These are phyloP conservation scores for Solanum aculeatissimum DNA, from an alignment of 305 asterid species.

Conservation along the genomic window DNA sequence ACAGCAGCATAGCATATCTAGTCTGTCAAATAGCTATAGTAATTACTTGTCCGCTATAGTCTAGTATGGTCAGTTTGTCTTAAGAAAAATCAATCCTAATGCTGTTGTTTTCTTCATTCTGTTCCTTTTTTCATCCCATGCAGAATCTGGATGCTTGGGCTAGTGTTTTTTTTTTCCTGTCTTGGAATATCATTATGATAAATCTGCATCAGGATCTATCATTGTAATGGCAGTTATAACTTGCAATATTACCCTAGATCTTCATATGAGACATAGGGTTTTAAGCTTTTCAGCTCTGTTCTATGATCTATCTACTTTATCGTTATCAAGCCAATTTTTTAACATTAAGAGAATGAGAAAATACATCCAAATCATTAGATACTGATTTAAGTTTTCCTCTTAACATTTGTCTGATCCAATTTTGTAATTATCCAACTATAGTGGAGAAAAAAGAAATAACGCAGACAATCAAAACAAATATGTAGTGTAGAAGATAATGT, in stretches of 20 bases:
- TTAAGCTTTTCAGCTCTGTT: background rate
- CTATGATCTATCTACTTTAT: background rate
- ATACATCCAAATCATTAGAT: background rate
- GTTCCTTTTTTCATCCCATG: background rate
- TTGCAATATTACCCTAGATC: background rate
- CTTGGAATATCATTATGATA: background rate
- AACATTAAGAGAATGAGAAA: background rate
- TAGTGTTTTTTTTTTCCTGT: background rate
- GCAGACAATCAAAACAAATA: background rate
- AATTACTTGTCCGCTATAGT: background rate
- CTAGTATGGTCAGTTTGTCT: background rate
- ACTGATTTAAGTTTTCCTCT: background rate
- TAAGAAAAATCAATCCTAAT: background rate
- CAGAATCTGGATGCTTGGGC: background rate
- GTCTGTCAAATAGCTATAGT: background rate
- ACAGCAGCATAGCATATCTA: background rate
- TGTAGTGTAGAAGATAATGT: slow-evolving; percentile 1
- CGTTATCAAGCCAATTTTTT: background rate
- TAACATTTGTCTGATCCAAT: background rate
- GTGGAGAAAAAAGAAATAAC: background rate
- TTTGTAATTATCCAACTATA: background rate
- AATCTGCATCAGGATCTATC: background rate
- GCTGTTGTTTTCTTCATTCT: background rate
- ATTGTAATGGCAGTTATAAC: background rate
- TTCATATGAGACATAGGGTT: background rate